phyloP scores from a whole-genome alignment of 768 basidiomycete genomes.

The Serendipita sp. region DNA sequence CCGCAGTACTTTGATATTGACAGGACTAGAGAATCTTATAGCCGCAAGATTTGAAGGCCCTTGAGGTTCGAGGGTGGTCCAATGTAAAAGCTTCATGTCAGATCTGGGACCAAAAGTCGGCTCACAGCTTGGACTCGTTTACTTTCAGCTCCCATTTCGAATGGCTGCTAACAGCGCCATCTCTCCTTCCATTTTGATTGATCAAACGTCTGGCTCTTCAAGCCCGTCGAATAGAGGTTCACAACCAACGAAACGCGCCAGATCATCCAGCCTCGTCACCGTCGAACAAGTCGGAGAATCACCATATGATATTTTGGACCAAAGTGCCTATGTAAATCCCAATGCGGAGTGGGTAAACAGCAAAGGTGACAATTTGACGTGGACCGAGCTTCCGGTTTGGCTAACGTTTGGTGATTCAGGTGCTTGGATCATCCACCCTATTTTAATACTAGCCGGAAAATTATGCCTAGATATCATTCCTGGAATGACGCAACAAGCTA shows the following conservation, averaged over 20 bases:
- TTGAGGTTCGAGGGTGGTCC: slow-evolving; percentile 45
- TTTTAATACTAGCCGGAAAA: slow-evolving; percentile 81
- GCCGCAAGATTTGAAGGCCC: slow-evolving; percentile 45
- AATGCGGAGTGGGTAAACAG: slow-evolving; percentile 91
- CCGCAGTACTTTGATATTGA: slow-evolving; percentile 48
- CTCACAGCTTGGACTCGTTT: slow-evolving; percentile 4
- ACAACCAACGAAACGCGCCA: slow-evolving; percentile 23
- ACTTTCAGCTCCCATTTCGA: neutral
- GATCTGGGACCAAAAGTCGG: slow-evolving; percentile 3
- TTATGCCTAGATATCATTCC: slow-evolving; percentile 87
- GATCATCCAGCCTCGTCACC: slow-evolving; percentile 65
- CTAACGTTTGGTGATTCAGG: slow-evolving; percentile 33
- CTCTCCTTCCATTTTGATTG: slow-evolving; percentile 38
- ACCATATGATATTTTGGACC: slow-evolving; percentile 60
- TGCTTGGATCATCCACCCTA: slow-evolving; percentile 94
- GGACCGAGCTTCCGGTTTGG: neutral
- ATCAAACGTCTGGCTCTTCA: slow-evolving; percentile 33
- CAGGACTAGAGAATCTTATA: slow-evolving; percentile 49
- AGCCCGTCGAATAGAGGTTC: slow-evolving; percentile 15
- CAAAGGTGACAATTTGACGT: slow-evolving; percentile 40
- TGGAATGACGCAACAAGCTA: slow-evolving; percentile 82
- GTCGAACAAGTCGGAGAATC: slow-evolving; percentile 67
- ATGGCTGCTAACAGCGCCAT: slow-evolving; percentile 17
- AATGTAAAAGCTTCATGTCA: slow-evolving; percentile 42
- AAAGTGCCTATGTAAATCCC: slow-evolving; percentile 63